Conservation (phyloP, 108 stramenopile species). For the Cyclotella kingstonii region DNA sequence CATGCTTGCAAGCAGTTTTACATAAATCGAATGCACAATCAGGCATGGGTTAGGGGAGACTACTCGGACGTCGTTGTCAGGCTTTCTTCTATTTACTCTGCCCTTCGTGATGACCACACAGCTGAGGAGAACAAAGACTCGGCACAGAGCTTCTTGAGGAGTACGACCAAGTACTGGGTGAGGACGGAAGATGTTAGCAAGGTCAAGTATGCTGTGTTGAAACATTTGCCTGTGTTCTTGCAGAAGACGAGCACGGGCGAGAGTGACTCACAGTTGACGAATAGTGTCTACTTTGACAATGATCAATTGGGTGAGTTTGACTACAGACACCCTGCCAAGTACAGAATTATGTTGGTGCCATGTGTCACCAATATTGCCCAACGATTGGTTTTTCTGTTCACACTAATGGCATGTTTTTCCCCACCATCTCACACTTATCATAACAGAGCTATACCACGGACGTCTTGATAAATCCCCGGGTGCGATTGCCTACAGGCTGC, state of each 20-base stretch:
- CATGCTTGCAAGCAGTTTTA: constrained; percentile 91
- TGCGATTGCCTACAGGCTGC: constrained; percentile 91
- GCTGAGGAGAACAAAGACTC: constrained; percentile 75
- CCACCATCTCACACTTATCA: too few relatives aligned
- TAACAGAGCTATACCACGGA: constrained; percentile 88
- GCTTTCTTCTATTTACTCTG: constrained; percentile 76
- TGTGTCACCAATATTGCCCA: too few relatives aligned
- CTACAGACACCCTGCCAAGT: too few relatives aligned
- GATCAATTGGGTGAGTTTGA: constrained; percentile 80
- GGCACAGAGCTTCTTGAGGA: constrained; percentile 83
- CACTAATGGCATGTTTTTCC: too few relatives aligned
- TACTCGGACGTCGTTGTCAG: constrained; percentile 92
- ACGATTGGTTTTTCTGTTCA: too few relatives aligned
- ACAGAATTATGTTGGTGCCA: too few relatives aligned
- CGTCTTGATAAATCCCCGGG: constrained; percentile 94
- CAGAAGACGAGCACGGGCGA: constrained; percentile 89
- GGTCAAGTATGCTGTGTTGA: constrained; percentile 90
- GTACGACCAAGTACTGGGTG: constrained; percentile 98
- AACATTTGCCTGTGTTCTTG: constrained; percentile 94
- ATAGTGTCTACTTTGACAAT: constrained; percentile 90
- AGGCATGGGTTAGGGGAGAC: constrained; percentile 95
- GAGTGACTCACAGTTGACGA: constrained; percentile 93
- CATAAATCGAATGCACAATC: constrained; percentile 91
- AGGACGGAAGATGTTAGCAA: constrained; percentile 91
- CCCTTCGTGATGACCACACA: constrained; percentile 73